Evolutionary conservation across 2,329 filamentous ascomycete species (phyloP), one percentile per base, ranked within the genome.

Genomic region (Fusarium verrucosum): DNA sequence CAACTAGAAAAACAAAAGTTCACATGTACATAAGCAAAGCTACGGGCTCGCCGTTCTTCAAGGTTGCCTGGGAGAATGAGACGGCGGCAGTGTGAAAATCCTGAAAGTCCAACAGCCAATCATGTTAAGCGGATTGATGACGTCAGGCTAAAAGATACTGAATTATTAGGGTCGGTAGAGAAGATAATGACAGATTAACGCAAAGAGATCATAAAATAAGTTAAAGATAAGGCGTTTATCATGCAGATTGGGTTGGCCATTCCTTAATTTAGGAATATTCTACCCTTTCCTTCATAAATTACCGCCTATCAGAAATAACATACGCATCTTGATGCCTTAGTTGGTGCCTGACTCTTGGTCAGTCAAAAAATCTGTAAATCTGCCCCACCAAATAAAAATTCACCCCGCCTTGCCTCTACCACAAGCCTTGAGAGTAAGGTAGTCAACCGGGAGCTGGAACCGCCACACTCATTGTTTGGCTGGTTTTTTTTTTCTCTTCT

Each of bases 331-430:
- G 62, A 56, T 75, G 73, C 74, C 73, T 76, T 73, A 74, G 68
- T 76, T 75, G 73, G 69, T 77, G 75, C 75, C 75, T 76, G 72
- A 76, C 65, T 64, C 52, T 56, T 68, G 68, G 64, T 73, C 68
- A 66, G 65, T 56, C 72, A 72, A 75, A 75, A 76, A 74, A 72
- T 75, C 72, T 75, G 71, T 72, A 72, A 74, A 71, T 57, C 57
- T 66, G 75, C 76, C 76, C 76, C 76, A 77, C 76, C 71, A 76
- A 66, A 72, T 71, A 70, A 76, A 77, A 77, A 75, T 76, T 73
- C 75, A 78, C 76, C 76, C 76, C 76, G 76, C 76, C 75, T 76
- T 72, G 74, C 75, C 74, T 76, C 64, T 68, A 57, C 60, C 44
- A 40, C 57, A 63, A 60, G 59, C 49, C 56, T 62, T 61, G 60